phyloP scores from a whole-genome alignment of 1,284 basidiomycete species.

The Neolentinus lepideus region DNA sequence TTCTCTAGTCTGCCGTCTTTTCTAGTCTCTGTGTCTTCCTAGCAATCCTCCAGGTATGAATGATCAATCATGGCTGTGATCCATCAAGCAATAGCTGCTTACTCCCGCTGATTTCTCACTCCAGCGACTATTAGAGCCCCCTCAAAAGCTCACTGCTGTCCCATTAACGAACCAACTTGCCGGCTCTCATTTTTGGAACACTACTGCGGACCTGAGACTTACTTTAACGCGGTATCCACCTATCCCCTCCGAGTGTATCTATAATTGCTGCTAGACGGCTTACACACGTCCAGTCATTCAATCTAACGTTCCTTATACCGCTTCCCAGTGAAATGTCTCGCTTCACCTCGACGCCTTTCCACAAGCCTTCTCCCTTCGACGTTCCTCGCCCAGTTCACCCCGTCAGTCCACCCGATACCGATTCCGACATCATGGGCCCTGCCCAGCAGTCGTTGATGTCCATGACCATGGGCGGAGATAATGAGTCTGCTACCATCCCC shows the following conservation, averaged over 20 bases:
- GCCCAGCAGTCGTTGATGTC: conserved; percentile 12
- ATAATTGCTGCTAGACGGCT: conserved; percentile 19
- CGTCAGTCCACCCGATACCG: conserved; percentile 50
- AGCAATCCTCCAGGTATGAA: neutral
- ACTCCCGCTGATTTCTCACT: neutral
- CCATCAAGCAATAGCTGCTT: neutral
- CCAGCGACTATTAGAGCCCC: neutral
- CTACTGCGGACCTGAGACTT: neutral
- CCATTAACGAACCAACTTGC: neutral
- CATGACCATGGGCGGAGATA: conserved; percentile 16
- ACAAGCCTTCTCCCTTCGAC: conserved; percentile 41
- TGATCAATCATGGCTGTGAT: neutral
- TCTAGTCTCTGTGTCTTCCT: neutral
- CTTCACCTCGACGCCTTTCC: conserved; percentile 36
- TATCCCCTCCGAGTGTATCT: neutral
- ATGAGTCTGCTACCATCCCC: conserved; percentile 13
- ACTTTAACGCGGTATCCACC: neutral
- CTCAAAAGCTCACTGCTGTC: neutral
- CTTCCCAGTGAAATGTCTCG: conserved; percentile 35
- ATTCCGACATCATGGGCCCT: conserved; percentile 27
- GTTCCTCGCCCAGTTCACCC: conserved; percentile 35
- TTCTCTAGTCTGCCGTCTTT: neutral
- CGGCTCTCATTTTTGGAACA: neutral
- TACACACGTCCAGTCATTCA: conserved; percentile 8
- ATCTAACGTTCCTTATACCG: conserved; percentile 12